Evolutionary conservation across 2,329 filamentous ascomycete species (phyloP).

Genomic region (Colletotrichum tanaceti): DNA sequence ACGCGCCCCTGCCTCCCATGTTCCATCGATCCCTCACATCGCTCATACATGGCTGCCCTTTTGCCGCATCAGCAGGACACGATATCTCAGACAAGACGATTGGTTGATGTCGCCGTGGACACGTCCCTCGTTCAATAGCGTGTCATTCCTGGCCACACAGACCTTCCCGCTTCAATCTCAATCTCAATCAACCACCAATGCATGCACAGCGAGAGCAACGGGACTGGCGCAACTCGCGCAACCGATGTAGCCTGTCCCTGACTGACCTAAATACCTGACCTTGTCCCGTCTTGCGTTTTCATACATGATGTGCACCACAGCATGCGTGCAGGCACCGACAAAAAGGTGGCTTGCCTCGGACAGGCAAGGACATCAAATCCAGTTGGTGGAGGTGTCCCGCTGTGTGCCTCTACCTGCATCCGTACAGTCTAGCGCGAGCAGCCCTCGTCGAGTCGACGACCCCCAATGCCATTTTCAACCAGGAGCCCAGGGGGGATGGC

Average conservation of each 20-base stretch:
- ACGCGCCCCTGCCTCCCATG: conserved; percentile 9
- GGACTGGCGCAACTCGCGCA: background rate
- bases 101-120: background rate
- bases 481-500: conserved; percentile 4
- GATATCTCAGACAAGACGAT: conserved; percentile 11
- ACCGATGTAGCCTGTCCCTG: background rate
- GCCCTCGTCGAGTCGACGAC: background rate
- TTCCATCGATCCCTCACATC: conserved; percentile 35
- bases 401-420: conserved; percentile 9
- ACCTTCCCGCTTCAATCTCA: background rate
- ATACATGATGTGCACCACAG: background rate
- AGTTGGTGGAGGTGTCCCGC: conserved; percentile 29
- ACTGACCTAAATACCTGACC: background rate
- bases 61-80: background rate
- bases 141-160: conserved; percentile 23
- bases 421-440: conserved; percentile 2
- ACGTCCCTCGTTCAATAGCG: conserved; percentile 20
- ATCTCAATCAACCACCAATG: background rate
- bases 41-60: conserved; percentile 20
- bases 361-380: conserved; percentile 25
- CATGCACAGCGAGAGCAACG: background rate
- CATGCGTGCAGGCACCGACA: background rate
- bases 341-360: conserved; percentile 25
- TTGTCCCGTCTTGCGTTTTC: conserved; percentile 1
- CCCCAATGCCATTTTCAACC: conserved; percentile 19